Base-by-base conservation (phyloP, 495 filamentous ascomycete species). In the Lasiosphaeria hispida region DNA sequence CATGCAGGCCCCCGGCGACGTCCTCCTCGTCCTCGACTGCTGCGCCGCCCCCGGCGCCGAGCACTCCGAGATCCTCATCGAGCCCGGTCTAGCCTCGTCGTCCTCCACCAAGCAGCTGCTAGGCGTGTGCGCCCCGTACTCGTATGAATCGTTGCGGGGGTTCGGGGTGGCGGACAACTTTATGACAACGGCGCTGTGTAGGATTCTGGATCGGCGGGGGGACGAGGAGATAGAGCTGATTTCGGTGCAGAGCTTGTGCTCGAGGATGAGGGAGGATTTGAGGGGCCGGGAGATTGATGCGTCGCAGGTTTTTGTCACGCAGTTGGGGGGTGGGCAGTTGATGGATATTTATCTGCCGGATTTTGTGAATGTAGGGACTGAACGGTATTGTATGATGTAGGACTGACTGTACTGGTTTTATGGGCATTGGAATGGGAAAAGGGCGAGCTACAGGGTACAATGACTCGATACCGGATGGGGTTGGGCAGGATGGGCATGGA, bases 1-100 rank as follows among this genome's bases (percentile, higher is more conserved):
- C 8, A 64, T 68, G 60, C 57, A 56, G 11, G 48, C 47, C 2
- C 53, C 53, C 1, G 58, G 53, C 5, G 65, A 70, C 39, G 60
- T 68, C 2, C 38, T 70, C 9, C 45, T 68, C 37, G 53, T 70
- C 1, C 55, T 70, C 40, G 68, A 68, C 58, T 70, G 65, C 45
- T 59, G 39, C 3, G 45, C 62, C 0, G 23, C 45, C 9, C 61
- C 58, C 0, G 52, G 54, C 10, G 36, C 10, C n/a, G 52, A 52
- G 36, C 39, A 59, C 18, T 35, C 19, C 39, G 60, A 60, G 30
- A 58, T 67, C 18, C 23, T 51, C 11, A 38, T 65, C 18, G 59
- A 67, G 13, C 23, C 59, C 9, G 65, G 67, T 0, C 37, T 65
- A 51, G 57, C 43, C 5, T 40, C 57, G 15, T 55, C 55, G 7